A percentile compares a stretch with the other conserved stretches of the same genome.
These are phyloP conservation scores for Pythium chondricola DNA, from an alignment of 352 stramenopile species.

Conservation along the genomic window DNA sequence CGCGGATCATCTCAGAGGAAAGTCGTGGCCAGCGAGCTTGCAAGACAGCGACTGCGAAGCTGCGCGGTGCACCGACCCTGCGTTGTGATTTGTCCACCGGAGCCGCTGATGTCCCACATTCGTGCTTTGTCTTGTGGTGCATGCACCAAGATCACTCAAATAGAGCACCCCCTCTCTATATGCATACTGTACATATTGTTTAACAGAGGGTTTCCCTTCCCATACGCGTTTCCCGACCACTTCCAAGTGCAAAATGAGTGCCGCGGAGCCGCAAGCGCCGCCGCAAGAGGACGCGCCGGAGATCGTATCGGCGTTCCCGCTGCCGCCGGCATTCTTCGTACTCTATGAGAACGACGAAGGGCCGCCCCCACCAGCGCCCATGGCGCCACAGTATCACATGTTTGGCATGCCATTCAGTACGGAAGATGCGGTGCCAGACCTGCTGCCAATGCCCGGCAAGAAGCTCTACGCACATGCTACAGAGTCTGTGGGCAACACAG, in stretches of 20 bases:
- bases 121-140: no score
- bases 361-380: constrained; percentile 53
- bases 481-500: neutral
- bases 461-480: constrained; percentile 47
- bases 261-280: constrained; percentile 8
- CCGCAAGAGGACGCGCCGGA: constrained; percentile 45
- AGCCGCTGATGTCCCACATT: no score
- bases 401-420: constrained; percentile 82
- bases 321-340: constrained; percentile 71
- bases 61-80: no score
- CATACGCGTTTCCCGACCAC: constrained; percentile 6
- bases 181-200: no score
- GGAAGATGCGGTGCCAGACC: constrained; percentile 69
- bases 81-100: no score
- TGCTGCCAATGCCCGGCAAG: constrained; percentile 48
- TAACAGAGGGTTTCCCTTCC: no score
- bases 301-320: constrained; percentile 81
- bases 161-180: no score
- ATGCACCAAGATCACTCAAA: no score
- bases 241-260: constrained; percentile 4
- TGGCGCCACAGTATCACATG: constrained; percentile 82
- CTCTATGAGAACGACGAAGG: constrained; percentile 60
- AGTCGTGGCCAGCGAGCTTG: no score
- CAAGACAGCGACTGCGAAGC: no score
- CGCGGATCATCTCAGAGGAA: no score